phyloP scores from a whole-genome alignment of 306 rosid species.

The Pterocarpus macrocarpus region DNA sequence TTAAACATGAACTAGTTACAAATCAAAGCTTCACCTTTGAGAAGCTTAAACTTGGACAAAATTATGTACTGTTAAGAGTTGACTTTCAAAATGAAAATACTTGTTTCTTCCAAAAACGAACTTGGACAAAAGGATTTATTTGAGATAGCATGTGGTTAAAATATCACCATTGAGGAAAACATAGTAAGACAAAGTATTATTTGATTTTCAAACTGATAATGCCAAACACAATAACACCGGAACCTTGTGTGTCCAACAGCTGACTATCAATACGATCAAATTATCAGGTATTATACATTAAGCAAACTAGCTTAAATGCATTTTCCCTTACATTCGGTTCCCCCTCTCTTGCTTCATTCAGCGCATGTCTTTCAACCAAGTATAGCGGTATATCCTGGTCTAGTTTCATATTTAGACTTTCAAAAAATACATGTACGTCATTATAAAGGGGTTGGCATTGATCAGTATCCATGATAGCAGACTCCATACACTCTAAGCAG shows the following conservation, averaged over 20 bases:
- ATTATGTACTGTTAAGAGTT: constrained; percentile 1
- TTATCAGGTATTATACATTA: constrained; percentile 21
- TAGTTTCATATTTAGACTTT: constrained; percentile 85
- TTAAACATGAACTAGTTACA: constrained; percentile 29
- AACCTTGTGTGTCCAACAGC: constrained; percentile 7
- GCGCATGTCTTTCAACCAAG: constrained; percentile 96
- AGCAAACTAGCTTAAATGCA: constrained; percentile 36
- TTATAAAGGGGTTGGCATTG: constrained; percentile 88
- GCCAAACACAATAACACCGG: constrained; percentile 2
- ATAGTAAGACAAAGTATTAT: neutral
- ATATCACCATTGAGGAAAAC: constrained; percentile 17
- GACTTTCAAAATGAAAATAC: constrained; percentile 22
- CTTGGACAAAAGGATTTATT: neutral
- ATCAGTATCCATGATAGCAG: constrained; percentile 90
- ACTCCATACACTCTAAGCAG: constrained; percentile 92
- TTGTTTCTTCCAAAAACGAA: neutral
- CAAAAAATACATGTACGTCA: constrained; percentile 84
- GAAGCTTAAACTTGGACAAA: constrained; percentile 9
- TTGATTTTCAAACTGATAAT: too few relatives aligned
- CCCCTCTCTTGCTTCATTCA: constrained; percentile 98
- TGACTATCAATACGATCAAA: constrained; percentile 23
- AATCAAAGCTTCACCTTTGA: constrained; percentile 28
- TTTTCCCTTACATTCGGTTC: constrained; percentile 82
- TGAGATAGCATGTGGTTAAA: constrained; percentile 24
- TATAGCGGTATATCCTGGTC: constrained; percentile 93